These are phyloP conservation scores for Suillus americanus DNA, from an alignment of 768 basidiomycete genomes.

Conservation along the genomic window DNA sequence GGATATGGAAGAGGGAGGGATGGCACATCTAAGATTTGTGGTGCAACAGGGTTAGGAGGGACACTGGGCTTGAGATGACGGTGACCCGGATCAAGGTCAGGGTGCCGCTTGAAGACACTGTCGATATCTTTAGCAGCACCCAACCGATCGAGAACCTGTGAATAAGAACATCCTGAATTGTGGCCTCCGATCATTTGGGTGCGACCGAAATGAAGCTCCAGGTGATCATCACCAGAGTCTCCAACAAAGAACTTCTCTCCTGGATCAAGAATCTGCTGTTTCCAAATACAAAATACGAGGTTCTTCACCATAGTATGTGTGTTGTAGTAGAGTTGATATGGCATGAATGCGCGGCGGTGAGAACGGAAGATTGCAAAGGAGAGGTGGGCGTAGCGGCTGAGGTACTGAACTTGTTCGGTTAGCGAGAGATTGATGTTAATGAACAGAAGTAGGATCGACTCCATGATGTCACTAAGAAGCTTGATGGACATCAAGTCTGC, in stretches of 20 bases:
- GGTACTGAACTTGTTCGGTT: not conserved
- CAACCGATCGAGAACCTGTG: no score
- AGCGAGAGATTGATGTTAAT: not conserved
- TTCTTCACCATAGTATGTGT: slow-evolving; percentile 29
- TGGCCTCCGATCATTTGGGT: slow-evolving; percentile 22
- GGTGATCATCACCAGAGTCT: slow-evolving; percentile 27
- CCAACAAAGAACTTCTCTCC: slow-evolving; percentile 9
- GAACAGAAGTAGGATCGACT: not conserved
- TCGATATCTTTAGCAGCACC: no score
- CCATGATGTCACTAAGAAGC: not conserved
- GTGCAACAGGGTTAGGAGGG: no score
- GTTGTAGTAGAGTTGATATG: slow-evolving; percentile 22
- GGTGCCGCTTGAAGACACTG: no score
- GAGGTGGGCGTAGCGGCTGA: not conserved
- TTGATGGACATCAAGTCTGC: not conserved
- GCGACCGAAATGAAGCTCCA: slow-evolving; percentile 29
- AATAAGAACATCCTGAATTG: slow-evolving; percentile 16
- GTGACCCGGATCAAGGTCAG: no score
- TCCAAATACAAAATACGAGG: slow-evolving; percentile 10
- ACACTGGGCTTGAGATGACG: no score
- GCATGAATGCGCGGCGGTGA: slow-evolving; percentile 25
- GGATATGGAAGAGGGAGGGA: not conserved
- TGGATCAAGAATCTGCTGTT: slow-evolving; percentile 18
- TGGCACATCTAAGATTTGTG: no score
- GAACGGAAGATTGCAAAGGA: not conserved